Percentiles rank a stretch among this genome's conserved stretches.
Conservation (phyloP, 371 early-diverging fungal species). For the Apophysomyces ossiformis region DNA sequence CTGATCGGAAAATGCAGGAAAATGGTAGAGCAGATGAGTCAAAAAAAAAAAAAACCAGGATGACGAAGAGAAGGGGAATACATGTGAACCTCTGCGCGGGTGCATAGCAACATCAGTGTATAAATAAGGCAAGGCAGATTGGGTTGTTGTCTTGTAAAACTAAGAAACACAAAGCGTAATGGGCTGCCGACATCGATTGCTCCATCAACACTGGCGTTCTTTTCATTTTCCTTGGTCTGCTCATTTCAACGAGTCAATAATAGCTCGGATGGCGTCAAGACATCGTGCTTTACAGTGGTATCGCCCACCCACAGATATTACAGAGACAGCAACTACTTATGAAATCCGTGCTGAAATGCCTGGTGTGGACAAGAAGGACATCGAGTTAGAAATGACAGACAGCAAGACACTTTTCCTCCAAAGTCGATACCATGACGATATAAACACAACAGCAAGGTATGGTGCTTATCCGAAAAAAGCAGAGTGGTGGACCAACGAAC, state of each 20-base stretch:
- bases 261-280: not conserved
- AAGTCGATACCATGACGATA: slow-evolving; percentile 10
- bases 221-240: slow-evolving; percentile 34
- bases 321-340: slow-evolving; percentile 28
- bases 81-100: not conserved
- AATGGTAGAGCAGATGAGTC: slow-evolving; percentile 1
- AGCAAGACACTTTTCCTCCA: slow-evolving; percentile 24
- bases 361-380: slow-evolving; percentile 30
- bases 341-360: slow-evolving; percentile 31
- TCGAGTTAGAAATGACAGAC: slow-evolving; percentile 29
- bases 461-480: not conserved
- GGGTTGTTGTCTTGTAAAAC: not conserved
- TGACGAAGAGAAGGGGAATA: not conserved
- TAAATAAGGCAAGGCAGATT: no score
- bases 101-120: not conserved
- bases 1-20: slow-evolving; percentile 1
- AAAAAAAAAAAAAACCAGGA: not conserved
- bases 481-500: slow-evolving; percentile 26
- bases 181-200: slow-evolving; percentile 32
- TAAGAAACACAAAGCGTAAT: slow-evolving; percentile 8
- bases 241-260: slow-evolving; percentile 38
- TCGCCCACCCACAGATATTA: slow-evolving; percentile 24
- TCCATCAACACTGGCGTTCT: slow-evolving; percentile 38
- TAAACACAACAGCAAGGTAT: not conserved
- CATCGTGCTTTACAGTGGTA: not conserved